Conservation (phyloP, 2,329 filamentous ascomycete genomes). For the Pyricularia pennisetigena region DNA sequence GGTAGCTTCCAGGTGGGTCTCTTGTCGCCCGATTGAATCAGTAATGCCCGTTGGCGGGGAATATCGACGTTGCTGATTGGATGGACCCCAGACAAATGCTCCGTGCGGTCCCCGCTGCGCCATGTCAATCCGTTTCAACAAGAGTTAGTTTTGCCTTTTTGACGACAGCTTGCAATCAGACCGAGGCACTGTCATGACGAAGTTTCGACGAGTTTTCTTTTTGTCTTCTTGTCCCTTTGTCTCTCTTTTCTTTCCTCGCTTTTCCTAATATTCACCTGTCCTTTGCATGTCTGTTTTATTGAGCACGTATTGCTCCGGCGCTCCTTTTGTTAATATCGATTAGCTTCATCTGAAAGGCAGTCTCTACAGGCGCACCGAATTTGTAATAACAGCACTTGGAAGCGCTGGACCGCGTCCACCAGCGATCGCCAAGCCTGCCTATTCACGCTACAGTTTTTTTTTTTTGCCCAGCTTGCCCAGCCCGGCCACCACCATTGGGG, state of each 20-base stretch:
- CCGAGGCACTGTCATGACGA: not conserved
- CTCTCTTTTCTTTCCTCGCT: not conserved
- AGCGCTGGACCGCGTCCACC: constrained; percentile 5
- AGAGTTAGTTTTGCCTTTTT: constrained; percentile 5
- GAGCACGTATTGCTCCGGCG: not conserved
- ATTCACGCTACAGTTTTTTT: not conserved
- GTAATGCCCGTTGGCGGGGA: not conserved
- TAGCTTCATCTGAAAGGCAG: not conserved
- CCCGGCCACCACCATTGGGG: not conserved
- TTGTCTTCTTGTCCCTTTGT: not conserved
- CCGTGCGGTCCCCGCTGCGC: not conserved
- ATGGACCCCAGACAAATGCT: constrained; percentile 12
- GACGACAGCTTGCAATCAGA: constrained; percentile 1
- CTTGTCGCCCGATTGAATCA: not conserved
- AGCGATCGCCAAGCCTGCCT: not conserved
- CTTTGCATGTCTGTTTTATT: not conserved
- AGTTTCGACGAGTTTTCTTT: not conserved
- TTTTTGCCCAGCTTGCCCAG: not conserved
- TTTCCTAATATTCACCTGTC: not conserved
- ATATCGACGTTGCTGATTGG: not conserved
- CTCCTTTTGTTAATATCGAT: not conserved
- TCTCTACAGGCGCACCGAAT: not conserved
- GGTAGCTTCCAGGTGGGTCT: not conserved
- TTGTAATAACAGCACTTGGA: constrained; percentile 1
- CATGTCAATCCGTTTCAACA: constrained; percentile 15